Evolutionary conservation across 108 stramenopile genomes (phyloP), one percentile per base, ranked within the genome.

Genomic region (Chaetoceros tenuissimus): DNA sequence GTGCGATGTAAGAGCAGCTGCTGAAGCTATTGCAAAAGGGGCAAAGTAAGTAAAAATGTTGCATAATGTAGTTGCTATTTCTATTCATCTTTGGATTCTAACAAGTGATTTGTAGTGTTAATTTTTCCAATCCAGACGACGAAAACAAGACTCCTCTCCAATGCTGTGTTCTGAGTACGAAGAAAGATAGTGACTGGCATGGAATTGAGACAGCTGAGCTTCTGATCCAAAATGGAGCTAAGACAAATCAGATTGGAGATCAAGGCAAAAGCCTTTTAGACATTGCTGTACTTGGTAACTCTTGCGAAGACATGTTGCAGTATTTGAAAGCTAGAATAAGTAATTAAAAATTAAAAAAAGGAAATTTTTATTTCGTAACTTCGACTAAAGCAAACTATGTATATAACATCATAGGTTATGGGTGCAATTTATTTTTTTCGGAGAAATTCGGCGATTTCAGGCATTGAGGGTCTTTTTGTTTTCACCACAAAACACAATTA

Each of bases 181-280:
- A 81, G 29, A 55, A 67, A 7, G 58, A 63, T 17, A 25, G 62
- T 0, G 49, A 57, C 24, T 86, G 85, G 85, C 68, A 70, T 13
- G 85, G 83, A 7, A 79, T 85, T 30, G 79, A 75, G 57, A 85
- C 83, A 56, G 81, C 87, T 5, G 91, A 93, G 54, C 65, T 93
- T 21, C 58, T 93, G 55, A 60, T 80, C 53, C 25, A 26, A 17
- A 54, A 54, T 54, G 53, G 53, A 26, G 53, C 53, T 3, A 87
- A 87, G 54, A 60, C 87, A 31, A 71, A 77, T 64, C 51, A 74
- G 2, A 52, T 64, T 28, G 89, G 85, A 61, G 51, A 64, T 23
- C 48, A 72, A 48, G 58, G 69, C 8, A 85, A 85, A 51, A 73
- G 68, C 46, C 77, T 79, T n/a, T 55, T 91, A 23, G 89, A 86